Conservation (phyloP, 306 rosid species). For the Astragalus membranaceus region DNA sequence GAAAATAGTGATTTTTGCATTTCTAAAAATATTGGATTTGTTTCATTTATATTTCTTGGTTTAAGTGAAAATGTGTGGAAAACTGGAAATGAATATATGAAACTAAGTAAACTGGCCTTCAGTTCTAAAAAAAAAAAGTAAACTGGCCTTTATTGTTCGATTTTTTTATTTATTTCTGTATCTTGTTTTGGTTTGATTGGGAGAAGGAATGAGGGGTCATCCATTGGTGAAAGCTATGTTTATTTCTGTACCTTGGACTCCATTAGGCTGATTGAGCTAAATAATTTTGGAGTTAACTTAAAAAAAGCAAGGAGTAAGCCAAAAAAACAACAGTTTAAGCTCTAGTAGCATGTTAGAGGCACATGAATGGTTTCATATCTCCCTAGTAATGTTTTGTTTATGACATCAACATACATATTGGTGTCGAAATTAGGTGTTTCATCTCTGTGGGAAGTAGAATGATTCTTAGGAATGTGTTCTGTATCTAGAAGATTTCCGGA, state of each 20-base stretch:
- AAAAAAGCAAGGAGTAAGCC: no score
- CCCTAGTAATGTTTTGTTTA: not conserved
- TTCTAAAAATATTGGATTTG: no score
- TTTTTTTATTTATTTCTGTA: not conserved
- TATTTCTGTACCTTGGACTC: not conserved
- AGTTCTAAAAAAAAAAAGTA: no score
- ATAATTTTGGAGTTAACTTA: no score
- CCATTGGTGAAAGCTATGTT: not conserved
- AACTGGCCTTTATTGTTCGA: not conserved
- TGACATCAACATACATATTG: not conserved
- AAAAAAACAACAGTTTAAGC: no score
- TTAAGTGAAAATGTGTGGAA: no score
- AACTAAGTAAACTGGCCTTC: no score
- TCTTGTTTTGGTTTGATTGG: not conserved
- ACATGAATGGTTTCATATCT: not conserved
- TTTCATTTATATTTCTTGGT: no score
- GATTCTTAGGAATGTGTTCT: not conserved
- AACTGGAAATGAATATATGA: no score
- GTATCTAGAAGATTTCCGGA: not conserved
- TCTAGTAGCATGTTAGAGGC: not conserved
- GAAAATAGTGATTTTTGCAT: no score
- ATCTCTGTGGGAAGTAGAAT: not conserved
- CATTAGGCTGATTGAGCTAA: no score
- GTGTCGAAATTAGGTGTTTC: not conserved
- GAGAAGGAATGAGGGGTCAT: not conserved